phyloP scores from a whole-genome alignment of 225 moss, liverwort and hornwort genomes.

The Climacium dendroides region DNA sequence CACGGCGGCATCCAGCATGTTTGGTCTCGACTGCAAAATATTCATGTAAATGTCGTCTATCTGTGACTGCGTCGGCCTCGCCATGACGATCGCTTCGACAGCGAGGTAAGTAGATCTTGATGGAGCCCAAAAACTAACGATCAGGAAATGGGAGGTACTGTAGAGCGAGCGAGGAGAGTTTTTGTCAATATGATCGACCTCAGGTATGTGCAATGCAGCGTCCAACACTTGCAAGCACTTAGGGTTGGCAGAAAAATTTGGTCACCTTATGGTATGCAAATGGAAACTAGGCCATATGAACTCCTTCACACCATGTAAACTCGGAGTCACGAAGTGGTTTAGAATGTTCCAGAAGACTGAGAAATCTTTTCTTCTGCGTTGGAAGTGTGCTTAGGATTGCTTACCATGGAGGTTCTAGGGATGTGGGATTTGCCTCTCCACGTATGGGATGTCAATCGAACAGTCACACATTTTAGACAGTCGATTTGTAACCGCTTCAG shows the following conservation, averaged over 20 bases:
- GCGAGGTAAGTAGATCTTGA: background rate
- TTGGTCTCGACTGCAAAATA: constrained; percentile 22
- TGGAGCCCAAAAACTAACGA: background rate
- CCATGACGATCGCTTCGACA: background rate
- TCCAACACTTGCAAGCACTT: background rate
- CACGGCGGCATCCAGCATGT: constrained; percentile 22
- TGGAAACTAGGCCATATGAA: background rate
- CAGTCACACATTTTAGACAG: background rate
- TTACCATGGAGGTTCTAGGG: background rate
- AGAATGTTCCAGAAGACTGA: background rate
- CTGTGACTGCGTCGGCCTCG: background rate
- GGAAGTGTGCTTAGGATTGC: background rate
- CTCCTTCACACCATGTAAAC: background rate
- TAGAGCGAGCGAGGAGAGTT: background rate
- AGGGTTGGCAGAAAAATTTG: background rate
- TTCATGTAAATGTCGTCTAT: constrained; percentile 20
- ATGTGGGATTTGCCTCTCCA: background rate
- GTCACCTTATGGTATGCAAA: background rate
- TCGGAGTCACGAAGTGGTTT: background rate
- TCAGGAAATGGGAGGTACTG: background rate
- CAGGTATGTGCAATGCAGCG: background rate
- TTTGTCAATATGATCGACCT: background rate
- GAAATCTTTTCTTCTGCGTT: background rate
- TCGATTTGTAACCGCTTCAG: background rate
- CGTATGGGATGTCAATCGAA: background rate